Evolutionary conservation across 2,329 filamentous ascomycete species (phyloP), one percentile per base, ranked within the genome.

Genomic region (Clathrospora elynae): DNA sequence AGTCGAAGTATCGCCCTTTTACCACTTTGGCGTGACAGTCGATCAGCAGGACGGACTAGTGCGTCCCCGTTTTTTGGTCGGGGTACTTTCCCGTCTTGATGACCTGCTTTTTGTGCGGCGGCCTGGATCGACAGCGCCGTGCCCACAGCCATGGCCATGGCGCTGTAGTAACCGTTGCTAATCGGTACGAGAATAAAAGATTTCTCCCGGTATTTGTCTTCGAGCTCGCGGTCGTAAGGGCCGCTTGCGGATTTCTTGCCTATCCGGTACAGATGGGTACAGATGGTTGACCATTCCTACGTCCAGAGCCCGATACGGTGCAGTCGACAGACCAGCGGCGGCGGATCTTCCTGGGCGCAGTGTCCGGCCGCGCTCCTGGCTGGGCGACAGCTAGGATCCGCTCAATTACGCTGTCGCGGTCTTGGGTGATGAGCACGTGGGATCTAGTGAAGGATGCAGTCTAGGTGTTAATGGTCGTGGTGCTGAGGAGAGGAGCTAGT

Each of bases 21-120:
- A 44, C 2, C 5, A 12, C 8, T n/a, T 18, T 8, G 16, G 13
- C 17, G 29, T 35, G 35, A 23, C 35, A 44, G 17, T 44, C 41
- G 22, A 44, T 12, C 11, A 44, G 18, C 9, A 39, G 5, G 14
- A 23, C 4, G 5, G 34, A 38, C 34, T 29, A 44, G 13, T 44
- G 35, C 11, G 16, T 6, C 12, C 30, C 41, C 14, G 7, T 3
- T 14, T n/a, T n/a, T n/a, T n/a, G n/a, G n/a, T n/a, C n/a, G 20
- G 26, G 12, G 32, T 5, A 11, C 12, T 22, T 14, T 16, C 7
- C 16, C 10, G 5, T 12, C 14, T 12, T 5, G 3, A 3, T 9
- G 7, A n/a, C 18, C 2, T 19, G 18, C 12, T 32, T 5, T 17
- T 14, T n/a, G n/a, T n/a, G n/a, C n/a, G n/a, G n/a, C n/a, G n/a